phyloP scores from a whole-genome alignment of 2,329 filamentous ascomycete species.

The Amauroascus verrucosus region DNA sequence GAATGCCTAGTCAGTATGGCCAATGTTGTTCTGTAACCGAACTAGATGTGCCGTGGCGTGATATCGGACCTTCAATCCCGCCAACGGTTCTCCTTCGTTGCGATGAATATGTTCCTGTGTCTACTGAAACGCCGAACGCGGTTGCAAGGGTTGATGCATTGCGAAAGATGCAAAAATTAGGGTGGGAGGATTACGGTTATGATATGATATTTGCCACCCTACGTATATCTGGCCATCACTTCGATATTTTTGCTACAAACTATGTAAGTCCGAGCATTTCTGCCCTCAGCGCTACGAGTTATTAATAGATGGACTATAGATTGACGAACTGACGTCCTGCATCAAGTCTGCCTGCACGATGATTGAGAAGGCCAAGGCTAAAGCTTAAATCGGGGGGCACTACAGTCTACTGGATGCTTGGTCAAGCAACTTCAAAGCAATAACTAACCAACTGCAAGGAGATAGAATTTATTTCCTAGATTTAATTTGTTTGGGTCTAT shows the following conservation, averaged over 20 bases:
- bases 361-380: conserved; percentile 14
- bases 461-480: no score
- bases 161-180: conserved; percentile 14
- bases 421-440: no score
- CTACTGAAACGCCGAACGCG: conserved; percentile 1
- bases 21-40: conserved; percentile 3
- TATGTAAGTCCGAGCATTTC: conserved; percentile 11
- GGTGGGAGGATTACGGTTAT: conserved; percentile 18
- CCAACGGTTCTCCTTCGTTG: conserved; percentile 16
- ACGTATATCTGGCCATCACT: conserved; percentile 19
- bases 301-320: conserved; percentile 5
- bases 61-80: conserved; percentile 7
- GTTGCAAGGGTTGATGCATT: conserved; percentile 16
- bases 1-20: conserved; percentile 8
- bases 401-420: no score
- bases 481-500: no score
- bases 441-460: no score
- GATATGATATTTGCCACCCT: conserved; percentile 16
- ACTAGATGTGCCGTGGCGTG: neutral
- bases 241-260: conserved; percentile 17
- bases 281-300: neutral
- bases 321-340: conserved; percentile 14
- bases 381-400: no score
- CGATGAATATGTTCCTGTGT: conserved; percentile 16
- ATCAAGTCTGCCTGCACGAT: conserved; percentile 17